A percentile compares a stretch with the other conserved stretches of the same genome.
These are phyloP conservation scores for Polyporus tsugae DNA, from an alignment of 1,284 basidiomycete genomes.

Conservation along the genomic window DNA sequence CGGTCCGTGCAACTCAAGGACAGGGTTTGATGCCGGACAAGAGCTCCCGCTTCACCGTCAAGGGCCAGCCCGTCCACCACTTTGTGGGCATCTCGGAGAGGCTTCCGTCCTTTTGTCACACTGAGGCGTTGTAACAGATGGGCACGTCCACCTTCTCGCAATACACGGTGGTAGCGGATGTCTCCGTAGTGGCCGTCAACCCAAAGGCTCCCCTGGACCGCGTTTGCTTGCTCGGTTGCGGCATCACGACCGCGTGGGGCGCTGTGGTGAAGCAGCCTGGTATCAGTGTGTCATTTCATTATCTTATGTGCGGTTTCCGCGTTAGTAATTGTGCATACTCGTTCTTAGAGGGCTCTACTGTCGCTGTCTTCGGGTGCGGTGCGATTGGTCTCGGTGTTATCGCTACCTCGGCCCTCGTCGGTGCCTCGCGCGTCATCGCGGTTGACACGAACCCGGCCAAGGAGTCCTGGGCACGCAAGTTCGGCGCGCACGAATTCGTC, in stretches of 20 bases:
- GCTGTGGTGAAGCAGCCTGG: constrained; percentile 85
- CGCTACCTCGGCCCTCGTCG: constrained; percentile 82
- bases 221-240: constrained; percentile 94
- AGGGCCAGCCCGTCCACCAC: constrained; percentile 89
- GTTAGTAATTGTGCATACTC: constrained; percentile 14
- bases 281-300: constrained; percentile 61
- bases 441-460: constrained; percentile 91
- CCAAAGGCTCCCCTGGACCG: constrained; percentile 91
- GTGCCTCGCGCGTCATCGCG: constrained; percentile 90
- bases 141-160: constrained; percentile 98
- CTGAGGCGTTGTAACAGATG: constrained; percentile 72
- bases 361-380: constrained; percentile 96
- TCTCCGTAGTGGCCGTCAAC: constrained; percentile 93
- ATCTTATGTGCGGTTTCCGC: neutral
- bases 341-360: constrained; percentile 78
- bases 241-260: constrained; percentile 98
- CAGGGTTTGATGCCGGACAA: constrained; percentile 96
- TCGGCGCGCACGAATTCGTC: constrained; percentile 97
- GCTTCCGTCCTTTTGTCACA: neutral
- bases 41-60: constrained; percentile 90
- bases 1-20: constrained; percentile 95
- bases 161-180: constrained; percentile 98
- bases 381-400: constrained; percentile 96
- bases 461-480: constrained; percentile 90
- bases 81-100: constrained; percentile 71